These are phyloP conservation scores for Candida boidinii DNA, from an alignment of 805 yeast genomes.

Conservation along the genomic window DNA sequence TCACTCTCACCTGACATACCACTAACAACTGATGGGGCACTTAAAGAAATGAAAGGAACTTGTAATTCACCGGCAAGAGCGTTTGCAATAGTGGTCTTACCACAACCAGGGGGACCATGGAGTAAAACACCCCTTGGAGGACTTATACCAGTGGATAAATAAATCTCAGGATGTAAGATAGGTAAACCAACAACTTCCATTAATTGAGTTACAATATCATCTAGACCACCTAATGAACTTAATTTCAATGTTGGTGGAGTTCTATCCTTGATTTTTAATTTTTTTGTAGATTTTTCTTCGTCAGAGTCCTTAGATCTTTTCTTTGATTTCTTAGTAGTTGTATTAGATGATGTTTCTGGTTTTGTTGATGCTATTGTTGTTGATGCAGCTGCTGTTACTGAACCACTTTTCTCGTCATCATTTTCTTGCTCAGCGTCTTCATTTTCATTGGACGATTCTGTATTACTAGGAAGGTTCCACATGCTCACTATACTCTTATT, in stretches of 20 bases:
- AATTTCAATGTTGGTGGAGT: slow-evolving; percentile 63
- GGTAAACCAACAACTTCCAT: slow-evolving; percentile 92
- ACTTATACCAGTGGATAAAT: slow-evolving; percentile 78
- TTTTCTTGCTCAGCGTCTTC: slow-evolving; percentile 10
- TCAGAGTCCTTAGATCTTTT: slow-evolving; percentile 42
- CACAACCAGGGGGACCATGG: slow-evolving; percentile 99
- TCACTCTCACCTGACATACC: slow-evolving; percentile 99
- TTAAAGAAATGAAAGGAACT: slow-evolving; percentile 83
- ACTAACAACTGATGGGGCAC: slow-evolving; percentile 94
- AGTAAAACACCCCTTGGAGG: slow-evolving; percentile 92
- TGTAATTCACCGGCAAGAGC: slow-evolving; percentile 92
- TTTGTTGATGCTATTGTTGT: not conserved
- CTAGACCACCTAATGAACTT: slow-evolving; percentile 83
- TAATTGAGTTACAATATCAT: slow-evolving; percentile 71
- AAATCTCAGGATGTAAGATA: slow-evolving; percentile 88
- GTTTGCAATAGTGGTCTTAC: slow-evolving; percentile 93
- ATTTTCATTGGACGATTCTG: slow-evolving; percentile 6
- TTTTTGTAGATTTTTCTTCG: slow-evolving; percentile 14
- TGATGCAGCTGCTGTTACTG: not conserved
- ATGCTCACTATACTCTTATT: slow-evolving; percentile 68
- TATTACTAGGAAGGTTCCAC: slow-evolving; percentile 41
- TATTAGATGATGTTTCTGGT: too few species aligned
- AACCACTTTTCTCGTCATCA: slow-evolving; percentile 14
- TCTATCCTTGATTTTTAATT: slow-evolving; percentile 40
- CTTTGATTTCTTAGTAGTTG: slow-evolving; percentile 34